Evolutionary conservation across 75 land plant genomes (phyloP).

Genomic region (Picea sitchensis): DNA sequence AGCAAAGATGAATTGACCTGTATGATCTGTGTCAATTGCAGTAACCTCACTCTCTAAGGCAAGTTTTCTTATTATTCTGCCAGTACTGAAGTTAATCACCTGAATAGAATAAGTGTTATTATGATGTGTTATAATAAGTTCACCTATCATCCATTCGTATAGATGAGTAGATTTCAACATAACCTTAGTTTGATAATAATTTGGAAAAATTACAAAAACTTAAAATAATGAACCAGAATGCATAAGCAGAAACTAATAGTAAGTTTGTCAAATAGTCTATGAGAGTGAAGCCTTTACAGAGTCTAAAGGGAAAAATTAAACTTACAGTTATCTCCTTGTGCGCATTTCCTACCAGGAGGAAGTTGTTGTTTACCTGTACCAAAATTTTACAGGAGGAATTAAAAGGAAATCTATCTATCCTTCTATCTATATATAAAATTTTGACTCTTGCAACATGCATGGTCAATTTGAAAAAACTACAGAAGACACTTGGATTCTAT

Average conservation of each 20-base stretch:
- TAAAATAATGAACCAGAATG: background rate
- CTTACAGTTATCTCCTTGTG: constrained; percentile 76
- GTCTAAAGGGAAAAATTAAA: background rate
- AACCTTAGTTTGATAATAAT: no score
- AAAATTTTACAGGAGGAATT: background rate
- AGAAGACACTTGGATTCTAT: background rate
- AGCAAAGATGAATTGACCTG: constrained; percentile 86
- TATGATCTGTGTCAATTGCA: constrained; percentile 89
- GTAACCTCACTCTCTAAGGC: constrained; percentile 69
- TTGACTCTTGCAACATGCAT: background rate
- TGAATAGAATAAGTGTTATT: constrained; percentile 18
- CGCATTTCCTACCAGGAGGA: constrained; percentile 81
- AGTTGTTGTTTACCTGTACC: constrained; percentile 91
- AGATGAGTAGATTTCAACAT: background rate
- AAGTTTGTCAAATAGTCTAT: background rate
- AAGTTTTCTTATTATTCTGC: constrained; percentile 58
- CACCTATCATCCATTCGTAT: background rate
- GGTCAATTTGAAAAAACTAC: background rate
- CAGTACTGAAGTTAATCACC: constrained; percentile 98
- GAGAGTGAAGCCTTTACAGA: background rate
- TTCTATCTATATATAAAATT: no score
- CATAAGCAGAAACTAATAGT: background rate
- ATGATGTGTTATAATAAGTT: background rate
- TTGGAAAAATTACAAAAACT: background rate
- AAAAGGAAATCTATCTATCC: background rate